Base-by-base conservation (phyloP, 1,284 basidiomycete species). In the Tylopilus microsporus region DNA sequence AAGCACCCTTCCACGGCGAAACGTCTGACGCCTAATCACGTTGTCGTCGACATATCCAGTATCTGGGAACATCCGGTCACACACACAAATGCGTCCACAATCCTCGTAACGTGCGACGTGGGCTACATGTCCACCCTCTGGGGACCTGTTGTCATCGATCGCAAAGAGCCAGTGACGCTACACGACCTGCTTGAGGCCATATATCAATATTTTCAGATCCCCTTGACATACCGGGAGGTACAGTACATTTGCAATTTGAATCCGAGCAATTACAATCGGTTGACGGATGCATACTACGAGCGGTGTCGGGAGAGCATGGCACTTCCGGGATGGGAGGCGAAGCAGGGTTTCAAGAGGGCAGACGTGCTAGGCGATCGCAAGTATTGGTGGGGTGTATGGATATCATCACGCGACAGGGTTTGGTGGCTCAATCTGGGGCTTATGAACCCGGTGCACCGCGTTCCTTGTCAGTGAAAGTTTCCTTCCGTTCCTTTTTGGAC, bases 341-440 rank as follows among this genome's bases (percentile, higher is more conserved):
- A 34, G 52, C 69, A 74, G 46, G 78, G 76, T 0, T 65, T 75
- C 50, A 70, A 67, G 53, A 68, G 78, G 43, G 70, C 72, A 34
- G 76, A 78, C 60, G 71, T 69, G 56, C 65, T 78, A 41, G 74
- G 71, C 2, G 69, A 72, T 52, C 54, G 63, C 19, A 71, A 61
- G 52, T 52, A 64, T 41, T 78, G 68, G 65, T 73, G 71, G 70
- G 76, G 75, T 4, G 48, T 72, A 58, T 73, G 70, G 73, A 63
- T 73, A 41, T 62, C 70, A 34, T 64, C 68, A 1, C 64, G 36
- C 5, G 2, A 57, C 13, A 49, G 59, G 1, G 63, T 60, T 10
- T 77, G 73, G 73, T 66, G 68, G 59, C 60, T 78, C 41, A 73
- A 76, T 48, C 55, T 78, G 10, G 67, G 68, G 8, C 66, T 68